Evolutionary conservation across 192 early-diverging fungal genomes (phyloP), one percentile per base, ranked within the genome.

Genomic region (Piromyces finnis): DNA sequence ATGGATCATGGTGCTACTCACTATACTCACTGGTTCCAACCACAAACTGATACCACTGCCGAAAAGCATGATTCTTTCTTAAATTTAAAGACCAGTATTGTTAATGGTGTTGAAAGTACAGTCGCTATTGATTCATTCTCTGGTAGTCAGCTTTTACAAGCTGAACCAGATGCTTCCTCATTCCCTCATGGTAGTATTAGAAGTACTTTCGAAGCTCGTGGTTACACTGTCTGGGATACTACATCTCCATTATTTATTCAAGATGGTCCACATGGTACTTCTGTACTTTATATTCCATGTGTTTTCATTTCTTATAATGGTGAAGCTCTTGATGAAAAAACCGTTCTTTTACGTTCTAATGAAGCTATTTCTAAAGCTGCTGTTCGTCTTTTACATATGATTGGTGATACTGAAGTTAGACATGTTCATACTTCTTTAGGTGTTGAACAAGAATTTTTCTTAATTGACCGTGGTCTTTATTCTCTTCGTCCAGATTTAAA

Each of bases 1-100:
- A 94, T 96, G 94, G 93, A 96, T 84, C 84, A 78, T 29, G 35
- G 35, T 29, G 95, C 96, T 78, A 97, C 96, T 77, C 98, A 99
- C 89, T 99, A 96, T 85, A 98, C 96, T 41, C 98, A 99, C 88
- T 98, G 96, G 96, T 99, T 99, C 94, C 98, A 99, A 90, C 98
- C 98, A 83, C 95, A 97, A 89, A 99, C 97, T 26, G 98, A 93
- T 79, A 92, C 94, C 77, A 99, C 98, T 78, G 98, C 98, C 80
- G 96, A 98, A 89, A 99, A 99, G 90, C 98, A 99, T 87, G 98
- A 99, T 90, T 91, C 94, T 78, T 99, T 99, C 91, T 88, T 99
- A 84, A 92, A 92, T 32, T 86, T 99, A 30, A 94, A 95, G 84
- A 91, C 91, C 77, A 92, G 87, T 82, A 93, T 94, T 79, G 90